Conservation (phyloP, 345 rosid genomes). For the Melastoma malabathricum region DNA sequence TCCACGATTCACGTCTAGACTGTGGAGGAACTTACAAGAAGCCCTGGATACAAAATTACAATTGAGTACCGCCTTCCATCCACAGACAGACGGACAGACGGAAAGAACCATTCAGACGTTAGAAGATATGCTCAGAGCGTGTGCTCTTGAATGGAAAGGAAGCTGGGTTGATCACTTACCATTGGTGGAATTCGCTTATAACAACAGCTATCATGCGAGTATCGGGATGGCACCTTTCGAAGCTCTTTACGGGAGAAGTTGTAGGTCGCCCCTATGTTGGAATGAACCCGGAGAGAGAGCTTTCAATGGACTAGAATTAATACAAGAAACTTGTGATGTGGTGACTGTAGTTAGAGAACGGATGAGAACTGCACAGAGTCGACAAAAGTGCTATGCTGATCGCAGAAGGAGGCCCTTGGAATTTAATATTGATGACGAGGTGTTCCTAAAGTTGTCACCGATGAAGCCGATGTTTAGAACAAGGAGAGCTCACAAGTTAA, state of each 20-base stretch:
- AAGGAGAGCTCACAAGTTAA: not conserved
- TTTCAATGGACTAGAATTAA: too few relatives aligned
- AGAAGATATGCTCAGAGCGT: not conserved
- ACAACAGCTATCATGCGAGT: not conserved
- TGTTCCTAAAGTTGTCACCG: not conserved
- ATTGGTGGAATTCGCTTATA: constrained; percentile 5
- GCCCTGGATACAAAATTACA: not conserved
- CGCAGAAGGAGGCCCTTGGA: not conserved
- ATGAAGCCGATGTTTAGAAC: not conserved
- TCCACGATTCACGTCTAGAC: not conserved
- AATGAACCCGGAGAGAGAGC: too few relatives aligned
- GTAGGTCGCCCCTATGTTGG: not conserved
- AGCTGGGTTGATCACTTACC: not conserved
- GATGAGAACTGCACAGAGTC: too few relatives aligned
- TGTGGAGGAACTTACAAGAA: not conserved
- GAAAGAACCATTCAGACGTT: not conserved
- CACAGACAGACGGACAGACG: not conserved
- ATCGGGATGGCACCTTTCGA: constrained; percentile 5
- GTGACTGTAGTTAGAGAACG: too few relatives aligned
- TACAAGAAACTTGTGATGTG: too few relatives aligned
- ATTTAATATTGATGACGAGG: not conserved
- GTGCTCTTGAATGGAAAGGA: not conserved
- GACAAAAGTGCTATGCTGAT: not conserved
- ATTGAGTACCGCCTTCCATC: constrained; percentile 1
- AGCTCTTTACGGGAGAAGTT: constrained; percentile 2